A percentile compares a stretch with the other conserved stretches of the same genome.
These are phyloP conservation scores for Pholiota adiposa DNA, from an alignment of 1,284 basidiomycete genomes.

Conservation along the genomic window DNA sequence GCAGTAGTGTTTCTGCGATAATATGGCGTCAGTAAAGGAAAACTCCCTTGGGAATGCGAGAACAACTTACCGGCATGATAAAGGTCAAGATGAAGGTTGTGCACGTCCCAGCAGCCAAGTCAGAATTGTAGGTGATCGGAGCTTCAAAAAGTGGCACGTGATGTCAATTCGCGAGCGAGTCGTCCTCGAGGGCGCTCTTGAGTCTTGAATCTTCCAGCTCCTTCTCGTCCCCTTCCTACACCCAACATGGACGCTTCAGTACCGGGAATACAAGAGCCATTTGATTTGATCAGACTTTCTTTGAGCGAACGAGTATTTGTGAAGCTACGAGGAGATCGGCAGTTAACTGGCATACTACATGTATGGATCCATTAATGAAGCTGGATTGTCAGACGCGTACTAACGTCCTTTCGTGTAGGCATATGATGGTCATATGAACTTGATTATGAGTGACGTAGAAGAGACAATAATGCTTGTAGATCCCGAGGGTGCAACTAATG, in stretches of 20 bases:
- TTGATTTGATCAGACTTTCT: conserved; percentile 96
- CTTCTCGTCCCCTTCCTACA: conserved; percentile 9
- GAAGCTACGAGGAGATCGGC: conserved; percentile 94
- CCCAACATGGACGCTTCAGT: conserved; percentile 61
- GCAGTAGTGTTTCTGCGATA: conserved; percentile 79
- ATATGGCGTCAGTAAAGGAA: conserved; percentile 14
- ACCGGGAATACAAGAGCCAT: conserved; percentile 91
- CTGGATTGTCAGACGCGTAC: conserved; percentile 18
- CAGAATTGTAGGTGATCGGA: conserved; percentile 12
- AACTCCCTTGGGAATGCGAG: neutral
- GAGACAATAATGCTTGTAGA: conserved; percentile 96
- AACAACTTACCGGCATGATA: conserved; percentile 56
- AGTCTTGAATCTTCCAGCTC: neutral
- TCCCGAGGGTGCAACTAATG: conserved; percentile 57
- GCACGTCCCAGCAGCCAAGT: neutral
- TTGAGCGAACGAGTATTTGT: conserved; percentile 96
- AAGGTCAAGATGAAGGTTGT: conserved; percentile 16
- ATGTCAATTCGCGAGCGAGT: conserved; percentile 3
- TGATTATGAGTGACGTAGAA: conserved; percentile 96
- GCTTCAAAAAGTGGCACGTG: conserved; percentile 17
- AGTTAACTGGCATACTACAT: conserved; percentile 92
- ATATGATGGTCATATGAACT: conserved; percentile 99
- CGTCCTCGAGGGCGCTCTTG: neutral
- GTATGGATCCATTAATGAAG: conserved; percentile 43
- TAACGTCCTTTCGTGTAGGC: conserved; percentile 59